Conservation (phyloP, 163 green algal species). For the Scenedesmus sp. region DNA sequence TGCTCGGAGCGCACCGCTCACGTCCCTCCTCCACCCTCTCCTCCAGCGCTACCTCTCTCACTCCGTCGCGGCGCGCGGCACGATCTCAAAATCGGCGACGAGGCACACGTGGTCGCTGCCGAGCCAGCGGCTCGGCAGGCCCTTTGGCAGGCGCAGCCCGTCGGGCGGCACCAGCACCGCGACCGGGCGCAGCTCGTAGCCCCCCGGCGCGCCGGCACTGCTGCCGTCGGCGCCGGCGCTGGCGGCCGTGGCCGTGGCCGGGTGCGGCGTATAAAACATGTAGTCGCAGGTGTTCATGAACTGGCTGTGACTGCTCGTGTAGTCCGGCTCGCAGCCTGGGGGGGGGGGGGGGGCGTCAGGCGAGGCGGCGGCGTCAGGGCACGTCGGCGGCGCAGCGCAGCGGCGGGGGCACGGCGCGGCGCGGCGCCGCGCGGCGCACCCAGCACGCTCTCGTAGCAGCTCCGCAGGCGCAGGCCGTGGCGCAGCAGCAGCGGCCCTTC, state of each 20-base stretch:
- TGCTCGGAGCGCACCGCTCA: too few species aligned
- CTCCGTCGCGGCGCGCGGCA: too few species aligned
- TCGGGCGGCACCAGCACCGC: slow-evolving; percentile 41
- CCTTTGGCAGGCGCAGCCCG: slow-evolving; percentile 30
- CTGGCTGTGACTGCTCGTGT: slow-evolving; percentile 39
- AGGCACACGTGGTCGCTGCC: slow-evolving; percentile 42
- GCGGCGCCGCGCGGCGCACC: slow-evolving; percentile 10
- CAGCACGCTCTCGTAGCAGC: slow-evolving; percentile 32
- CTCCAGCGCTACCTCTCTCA: too few species aligned
- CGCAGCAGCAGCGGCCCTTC: slow-evolving; percentile 6
- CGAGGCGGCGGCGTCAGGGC: too few species aligned
- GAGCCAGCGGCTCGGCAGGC: slow-evolving; percentile 28
- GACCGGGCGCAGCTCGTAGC: slow-evolving; percentile 30
- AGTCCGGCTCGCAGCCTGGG: slow-evolving; percentile 41
- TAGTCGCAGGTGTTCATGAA: slow-evolving; percentile 48
- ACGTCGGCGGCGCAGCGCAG: too few species aligned
- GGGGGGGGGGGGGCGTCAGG: too few species aligned
- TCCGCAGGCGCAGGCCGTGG: slow-evolving; percentile 22
- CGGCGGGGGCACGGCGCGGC: too few species aligned
- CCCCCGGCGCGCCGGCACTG: background rate
- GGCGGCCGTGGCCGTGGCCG: background rate
- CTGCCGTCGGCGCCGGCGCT: slow-evolving; percentile 1
- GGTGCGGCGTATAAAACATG: slow-evolving; percentile 22
- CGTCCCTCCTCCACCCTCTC: too few species aligned
- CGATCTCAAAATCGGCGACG: slow-evolving; percentile 32